phyloP scores from a whole-genome alignment of 306 rosid genomes.

The Canavalia ensiformis region DNA sequence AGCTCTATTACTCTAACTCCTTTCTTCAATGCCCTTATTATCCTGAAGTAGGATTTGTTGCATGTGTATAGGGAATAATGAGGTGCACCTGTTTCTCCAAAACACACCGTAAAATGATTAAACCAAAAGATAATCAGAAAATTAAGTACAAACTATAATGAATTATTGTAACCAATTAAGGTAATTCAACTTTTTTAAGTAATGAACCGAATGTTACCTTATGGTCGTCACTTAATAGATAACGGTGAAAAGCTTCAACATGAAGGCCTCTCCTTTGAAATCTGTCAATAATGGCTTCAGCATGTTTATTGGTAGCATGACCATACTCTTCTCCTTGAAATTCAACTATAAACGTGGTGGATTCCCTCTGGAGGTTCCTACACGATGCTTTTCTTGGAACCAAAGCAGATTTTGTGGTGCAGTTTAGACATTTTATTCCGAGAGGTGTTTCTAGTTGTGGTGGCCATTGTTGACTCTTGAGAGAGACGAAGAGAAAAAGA shows the following conservation, averaged over 20 bases:
- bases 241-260: constrained; percentile 72
- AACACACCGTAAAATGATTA: constrained; percentile 12
- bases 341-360: constrained; percentile 49
- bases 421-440: constrained; percentile 38
- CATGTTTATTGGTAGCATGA: constrained; percentile 52
- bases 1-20: constrained; percentile 87
- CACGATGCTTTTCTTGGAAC: constrained; percentile 65
- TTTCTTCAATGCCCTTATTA: constrained; percentile 66
- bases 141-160: neutral
- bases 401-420: constrained; percentile 73
- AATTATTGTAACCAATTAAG: too few species aligned
- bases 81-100: constrained; percentile 65
- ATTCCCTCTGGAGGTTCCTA: constrained; percentile 76
- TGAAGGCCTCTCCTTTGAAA: constrained; percentile 73
- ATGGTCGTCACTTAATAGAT: constrained; percentile 65
- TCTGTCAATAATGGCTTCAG: constrained; percentile 65
- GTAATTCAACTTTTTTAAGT: neutral
- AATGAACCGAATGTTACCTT: neutral
- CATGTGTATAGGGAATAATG: constrained; percentile 90
- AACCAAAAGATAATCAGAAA: neutral
- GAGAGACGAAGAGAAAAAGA: neutral
- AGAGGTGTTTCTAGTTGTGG: neutral
- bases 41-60: constrained; percentile 96
- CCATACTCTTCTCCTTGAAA: constrained; percentile 63
- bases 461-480: constrained; percentile 26